phyloP scores from a whole-genome alignment of 768 basidiomycete species.

The Pleurotus djamor region DNA sequence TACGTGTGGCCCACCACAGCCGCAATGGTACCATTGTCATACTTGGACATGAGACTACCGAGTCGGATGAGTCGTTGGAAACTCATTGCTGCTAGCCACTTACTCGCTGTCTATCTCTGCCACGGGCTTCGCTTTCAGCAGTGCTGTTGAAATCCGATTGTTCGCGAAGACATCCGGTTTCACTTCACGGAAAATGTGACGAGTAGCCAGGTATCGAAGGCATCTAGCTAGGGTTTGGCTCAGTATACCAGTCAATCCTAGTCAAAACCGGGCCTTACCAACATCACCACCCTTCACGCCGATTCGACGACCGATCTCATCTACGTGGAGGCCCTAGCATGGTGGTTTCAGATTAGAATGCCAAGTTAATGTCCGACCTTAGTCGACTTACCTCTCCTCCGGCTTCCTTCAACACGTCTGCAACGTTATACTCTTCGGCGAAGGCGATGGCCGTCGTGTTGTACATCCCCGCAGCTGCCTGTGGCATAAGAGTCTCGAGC shows the following conservation, averaged over 20 bases:
- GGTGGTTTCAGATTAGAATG: no score
- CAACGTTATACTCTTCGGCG: slow-evolving; percentile 16
- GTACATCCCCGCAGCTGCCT: not conserved
- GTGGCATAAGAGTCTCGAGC: slow-evolving; percentile 7
- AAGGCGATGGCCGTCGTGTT: not conserved
- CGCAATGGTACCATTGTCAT: not conserved
- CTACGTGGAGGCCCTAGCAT: slow-evolving; percentile 31
- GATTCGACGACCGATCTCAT: slow-evolving; percentile 30
- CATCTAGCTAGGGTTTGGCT: slow-evolving; percentile 17
- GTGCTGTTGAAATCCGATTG: slow-evolving; percentile 28
- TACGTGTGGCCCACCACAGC: not conserved
- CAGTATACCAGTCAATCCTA: not conserved
- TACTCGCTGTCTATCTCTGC: slow-evolving; percentile 22
- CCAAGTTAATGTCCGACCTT: no score
- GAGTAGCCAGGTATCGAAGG: slow-evolving; percentile 28
- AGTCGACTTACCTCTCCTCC: slow-evolving; percentile 23
- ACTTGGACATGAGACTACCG: not conserved
- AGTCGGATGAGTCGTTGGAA: not conserved
- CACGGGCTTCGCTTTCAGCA: slow-evolving; percentile 27
- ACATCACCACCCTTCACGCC: slow-evolving; percentile 26
- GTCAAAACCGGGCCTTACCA: slow-evolving; percentile 21
- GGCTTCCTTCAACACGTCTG: slow-evolving; percentile 29
- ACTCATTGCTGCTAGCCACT: slow-evolving; percentile 2
- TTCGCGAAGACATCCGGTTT: slow-evolving; percentile 30
- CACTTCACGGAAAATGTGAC: slow-evolving; percentile 34